Base-by-base conservation (phyloP, 805 yeast genomes). In the Metschnikowia colocasiae region DNA sequence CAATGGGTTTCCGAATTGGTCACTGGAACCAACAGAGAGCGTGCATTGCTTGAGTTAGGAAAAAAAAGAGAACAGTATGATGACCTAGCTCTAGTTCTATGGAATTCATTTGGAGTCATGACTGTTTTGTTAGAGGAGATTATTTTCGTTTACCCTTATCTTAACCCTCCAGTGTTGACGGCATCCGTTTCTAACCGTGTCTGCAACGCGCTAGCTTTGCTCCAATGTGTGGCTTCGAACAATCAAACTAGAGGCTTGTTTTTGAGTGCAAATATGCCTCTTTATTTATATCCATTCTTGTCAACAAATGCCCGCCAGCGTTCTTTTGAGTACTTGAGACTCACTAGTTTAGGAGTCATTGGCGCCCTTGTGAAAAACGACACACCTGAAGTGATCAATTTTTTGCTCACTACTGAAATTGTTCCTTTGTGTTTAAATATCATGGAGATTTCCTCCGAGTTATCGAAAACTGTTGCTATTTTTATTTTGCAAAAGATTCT, bases 21-120 rank as follows among this genome's bases (percentile, higher is more conserved):
- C 32, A 84, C 89, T 50, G 97, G 97, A 1, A 87, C 91, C 23
- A 87, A 87, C 58, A 82, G 95, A 58, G 99, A 94, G 59, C 88
- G 92, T 59, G 98, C 99, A 2, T 73, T 92, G 45, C 70, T 91
- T 55, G 97, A 91, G 63, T 73, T 92, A 38, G 97, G 98, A 8
- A 88, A 94, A 62, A 91, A 91, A 60, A 76, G 99, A 52, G 99
- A 92, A 61, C 90, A 89, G 60, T 92, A 87, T 61, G 97, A 90
- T 49, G 98, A 92, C 63, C 75, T 92, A 49, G 98, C 98, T 0
- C 66, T 90, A 33, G 95, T 92, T 4, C 71, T 92, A 49, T 92
- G 99, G 99, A 84, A 92, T 59, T 87, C 97, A 3, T 91, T 86
- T 67, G 99, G 98, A 26, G 97, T 92, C 10, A 90, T 94, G 95